Evolutionary conservation across 2,329 filamentous ascomycete species (phyloP).

Genomic region (Aureobasidium leucospermi): DNA sequence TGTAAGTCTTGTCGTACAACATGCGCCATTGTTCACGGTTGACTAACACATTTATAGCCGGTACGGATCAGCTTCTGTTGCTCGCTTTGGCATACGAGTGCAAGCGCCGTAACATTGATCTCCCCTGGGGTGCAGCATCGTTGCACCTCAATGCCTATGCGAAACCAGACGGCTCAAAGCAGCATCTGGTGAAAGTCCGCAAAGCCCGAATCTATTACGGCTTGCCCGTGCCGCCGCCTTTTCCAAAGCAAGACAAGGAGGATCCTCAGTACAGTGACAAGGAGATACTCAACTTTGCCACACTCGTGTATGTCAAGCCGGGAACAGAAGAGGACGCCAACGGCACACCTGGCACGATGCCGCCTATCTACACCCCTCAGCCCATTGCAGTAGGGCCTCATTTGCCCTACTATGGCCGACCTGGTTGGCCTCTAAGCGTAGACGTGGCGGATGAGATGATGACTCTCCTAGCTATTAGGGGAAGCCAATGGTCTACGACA

Average conservation of each 20-base stretch:
- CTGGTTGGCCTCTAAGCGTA: neutral
- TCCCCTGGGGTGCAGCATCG: constrained; percentile 22
- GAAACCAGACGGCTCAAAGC: constrained; percentile 21
- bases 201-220: constrained; percentile 17
- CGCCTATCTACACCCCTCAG: neutral
- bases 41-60: constrained; percentile 17
- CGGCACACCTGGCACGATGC: neutral
- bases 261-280: neutral
- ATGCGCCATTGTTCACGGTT: neutral
- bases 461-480: no score
- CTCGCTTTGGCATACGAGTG: constrained; percentile 21
- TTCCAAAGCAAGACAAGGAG: constrained; percentile 5
- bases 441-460: no score
- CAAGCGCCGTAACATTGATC: constrained; percentile 14
- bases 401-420: neutral
- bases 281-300: neutral
- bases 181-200: constrained; percentile 24
- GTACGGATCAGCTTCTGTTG: constrained; percentile 23
- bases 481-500: no score
- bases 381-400: neutral
- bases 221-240: constrained; percentile 18
- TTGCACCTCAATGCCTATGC: constrained; percentile 15
- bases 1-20: constrained; percentile 17
- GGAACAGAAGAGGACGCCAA: neutral
- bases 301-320: neutral